Base-by-base conservation (phyloP, 495 filamentous ascomycete genomes). In the Penicillium ucsense region DNA sequence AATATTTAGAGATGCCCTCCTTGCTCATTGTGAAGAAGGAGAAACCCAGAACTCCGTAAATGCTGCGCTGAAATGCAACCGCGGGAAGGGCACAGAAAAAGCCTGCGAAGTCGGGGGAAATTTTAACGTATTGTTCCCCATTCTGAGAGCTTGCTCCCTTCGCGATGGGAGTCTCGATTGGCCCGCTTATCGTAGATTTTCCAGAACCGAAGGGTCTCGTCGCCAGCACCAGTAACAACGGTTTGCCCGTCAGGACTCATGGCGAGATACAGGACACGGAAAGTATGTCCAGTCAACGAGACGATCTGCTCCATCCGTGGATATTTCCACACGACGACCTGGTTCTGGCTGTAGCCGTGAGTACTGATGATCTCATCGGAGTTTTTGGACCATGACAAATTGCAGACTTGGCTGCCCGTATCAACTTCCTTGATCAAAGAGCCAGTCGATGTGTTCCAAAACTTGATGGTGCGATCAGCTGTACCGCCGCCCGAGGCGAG, bases 261-360 rank as follows among this genome's bases (percentile, higher is more conserved):
- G 5, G 89, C 89, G 27, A 98, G 76, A 63, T 97, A 98, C 4
- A 98, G 75, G 4, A 98, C 92, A 43, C 92, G 81, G 66, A 90
- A 98, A 0, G 92, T 98, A 63, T 98, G 92, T 0, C 92, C 92
- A 0, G 94, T 97, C 34, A 98, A 70, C 48, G 86, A 94, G 9
- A 85, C 92, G 5, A 98, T 88, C 56, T 96, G 92, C 35, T 86
- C 86, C 94, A 98, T 97, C 57, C 81, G 86, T 2, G 92, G 92
- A 61, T 97, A 97, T 61, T 97, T 97, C 92, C 92, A 98, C 47
- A 98, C 84, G 11, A 97, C 89, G 53, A 98, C 95, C 62, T 96
- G 90, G 58, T 98, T 95, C 62, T 98, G 94, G 47, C 79, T 85
- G 70, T 95, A 98, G n/a, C 92, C 92, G 61, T 98, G 92, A 4